Conservation (phyloP, 306 rosid species). For the Vigna nakashimae region DNA sequence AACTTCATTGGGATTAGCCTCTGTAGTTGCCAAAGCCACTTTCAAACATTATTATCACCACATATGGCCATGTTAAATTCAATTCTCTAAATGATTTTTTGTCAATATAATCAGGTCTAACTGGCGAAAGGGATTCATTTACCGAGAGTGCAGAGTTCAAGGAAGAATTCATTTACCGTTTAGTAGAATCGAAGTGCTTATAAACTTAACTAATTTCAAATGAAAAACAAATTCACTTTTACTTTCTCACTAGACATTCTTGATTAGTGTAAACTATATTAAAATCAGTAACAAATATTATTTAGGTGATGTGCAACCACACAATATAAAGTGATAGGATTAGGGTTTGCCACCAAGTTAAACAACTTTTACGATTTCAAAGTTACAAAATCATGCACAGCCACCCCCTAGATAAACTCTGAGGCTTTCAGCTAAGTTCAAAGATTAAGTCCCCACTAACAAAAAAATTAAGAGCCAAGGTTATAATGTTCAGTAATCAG, state of each 20-base stretch:
- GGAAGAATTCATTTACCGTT: neutral
- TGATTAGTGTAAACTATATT: neutral
- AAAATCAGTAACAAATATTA: conserved; percentile 10
- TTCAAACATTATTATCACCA: conserved; percentile 19
- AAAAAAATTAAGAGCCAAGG: conserved; percentile 12
- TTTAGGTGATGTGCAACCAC: neutral
- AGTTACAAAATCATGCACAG: conserved; percentile 5
- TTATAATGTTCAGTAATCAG: neutral
- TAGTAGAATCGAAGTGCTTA: neutral
- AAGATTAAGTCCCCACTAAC: neutral
- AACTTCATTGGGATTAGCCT: conserved; percentile 19
- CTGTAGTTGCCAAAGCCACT: conserved; percentile 6
- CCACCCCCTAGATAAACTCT: neutral
- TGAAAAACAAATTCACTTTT: neutral
- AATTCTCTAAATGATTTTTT: conserved; percentile 1
- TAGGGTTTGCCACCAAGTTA: conserved; percentile 21
- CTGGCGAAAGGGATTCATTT: neutral
- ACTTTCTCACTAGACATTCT: neutral
- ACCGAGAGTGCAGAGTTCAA: neutral
- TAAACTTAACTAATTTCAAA: neutral
- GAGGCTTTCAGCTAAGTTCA: neutral
- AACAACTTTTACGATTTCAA: neutral
- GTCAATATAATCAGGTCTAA: neutral
- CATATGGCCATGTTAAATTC: conserved; percentile 19
- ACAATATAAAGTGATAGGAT: neutral